Evolutionary conservation across 768 basidiomycete genomes (phyloP), one percentile per base, ranked within the genome.

Genomic region (Infundibulicybe gibba): DNA sequence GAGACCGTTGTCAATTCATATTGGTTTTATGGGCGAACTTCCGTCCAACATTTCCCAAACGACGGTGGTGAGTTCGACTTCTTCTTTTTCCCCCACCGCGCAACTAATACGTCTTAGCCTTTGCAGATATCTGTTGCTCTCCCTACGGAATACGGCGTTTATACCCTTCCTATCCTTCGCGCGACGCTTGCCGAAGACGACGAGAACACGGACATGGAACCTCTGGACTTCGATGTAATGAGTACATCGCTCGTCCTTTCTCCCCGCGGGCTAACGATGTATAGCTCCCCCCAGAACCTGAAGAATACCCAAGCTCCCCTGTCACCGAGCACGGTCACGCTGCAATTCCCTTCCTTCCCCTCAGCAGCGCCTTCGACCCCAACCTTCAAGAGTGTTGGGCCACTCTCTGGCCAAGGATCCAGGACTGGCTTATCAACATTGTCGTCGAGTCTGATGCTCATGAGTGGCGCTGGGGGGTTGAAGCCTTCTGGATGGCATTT

Each of bases 401-500:
- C 32, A n/a, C 17, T 31, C 51, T 52, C 32, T 43, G 34, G 14
- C 19, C 38, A 4, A n/a, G 35, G 33, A 52, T 52, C 16, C 13
- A 48, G 21, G 12, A 20, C 1, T 50, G 49, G 49, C 40, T 50
- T 1, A 15, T 46, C 31, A 35, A 34, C 32, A 37, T 19, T 35
- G 32, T 35, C 3, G 21, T 9, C 14, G 37, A 38, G 3, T 19
- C 17, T 12, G 14, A 17, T 4, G 17, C 37, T 20, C 10, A 8
- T n/a, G n/a, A 17, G 14, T 47, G 49, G 49, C 1, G 21, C 5
- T 50, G 49, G 49, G 49, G 49, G 10, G 20, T 12, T 16, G 49
- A 50, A 14, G 45, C 32, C 3, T 50, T 50, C 21, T 50, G 49
- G 49, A 46, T 50, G 5, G 45, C 49, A 3, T 50, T 46, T 32